Evolutionary conservation across 2,329 filamentous ascomycete species (phyloP).

Genomic region (Calonectria multiphialidica): DNA sequence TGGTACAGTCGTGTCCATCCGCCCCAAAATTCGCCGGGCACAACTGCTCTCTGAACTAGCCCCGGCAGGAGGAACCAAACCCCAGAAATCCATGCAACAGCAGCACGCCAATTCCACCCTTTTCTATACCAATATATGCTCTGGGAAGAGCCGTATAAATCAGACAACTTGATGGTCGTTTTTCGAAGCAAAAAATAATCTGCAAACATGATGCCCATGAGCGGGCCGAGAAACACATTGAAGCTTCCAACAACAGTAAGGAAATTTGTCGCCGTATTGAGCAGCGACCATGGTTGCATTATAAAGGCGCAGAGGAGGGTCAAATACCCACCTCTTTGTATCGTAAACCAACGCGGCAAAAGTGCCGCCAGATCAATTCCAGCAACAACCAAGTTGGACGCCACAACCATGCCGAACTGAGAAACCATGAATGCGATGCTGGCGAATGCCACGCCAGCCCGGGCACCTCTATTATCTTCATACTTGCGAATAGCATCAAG

Average conservation of each 20-base stretch:
- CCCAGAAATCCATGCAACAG: slow-evolving; percentile 27
- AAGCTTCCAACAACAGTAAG: slow-evolving; percentile 13
- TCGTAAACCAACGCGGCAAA: slow-evolving; percentile 13
- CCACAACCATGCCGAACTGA: slow-evolving; percentile 28
- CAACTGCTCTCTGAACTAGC: slow-evolving; percentile 35
- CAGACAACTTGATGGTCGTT: slow-evolving; percentile 37
- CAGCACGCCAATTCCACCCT: slow-evolving; percentile 39
- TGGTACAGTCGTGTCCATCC: slow-evolving; percentile 46
- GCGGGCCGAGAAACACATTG: slow-evolving; percentile 14
- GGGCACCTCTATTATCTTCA: slow-evolving; percentile 1
- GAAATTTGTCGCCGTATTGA: slow-evolving; percentile 15
- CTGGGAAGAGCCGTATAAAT: slow-evolving; percentile 40
- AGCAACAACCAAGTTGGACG: slow-evolving; percentile 10
- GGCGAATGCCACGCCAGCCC: slow-evolving; percentile 26
- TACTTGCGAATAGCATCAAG: slow-evolving; percentile 32
- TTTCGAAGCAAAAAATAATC: slow-evolving; percentile 45
- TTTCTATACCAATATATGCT: slow-evolving; percentile 41
- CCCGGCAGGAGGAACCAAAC: slow-evolving; percentile 37
- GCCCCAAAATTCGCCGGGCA: slow-evolving; percentile 19
- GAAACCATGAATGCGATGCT: slow-evolving; percentile 31
- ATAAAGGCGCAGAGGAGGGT: slow-evolving; percentile 32
- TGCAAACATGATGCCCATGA: slow-evolving; percentile 16
- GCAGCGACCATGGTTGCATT: slow-evolving; percentile 39
- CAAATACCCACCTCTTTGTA: slow-evolving; percentile 3
- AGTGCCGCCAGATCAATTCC: slow-evolving; percentile 17